phyloP scores from a whole-genome alignment of 31 red algal species.

The Asparagopsis taxiformis region DNA sequence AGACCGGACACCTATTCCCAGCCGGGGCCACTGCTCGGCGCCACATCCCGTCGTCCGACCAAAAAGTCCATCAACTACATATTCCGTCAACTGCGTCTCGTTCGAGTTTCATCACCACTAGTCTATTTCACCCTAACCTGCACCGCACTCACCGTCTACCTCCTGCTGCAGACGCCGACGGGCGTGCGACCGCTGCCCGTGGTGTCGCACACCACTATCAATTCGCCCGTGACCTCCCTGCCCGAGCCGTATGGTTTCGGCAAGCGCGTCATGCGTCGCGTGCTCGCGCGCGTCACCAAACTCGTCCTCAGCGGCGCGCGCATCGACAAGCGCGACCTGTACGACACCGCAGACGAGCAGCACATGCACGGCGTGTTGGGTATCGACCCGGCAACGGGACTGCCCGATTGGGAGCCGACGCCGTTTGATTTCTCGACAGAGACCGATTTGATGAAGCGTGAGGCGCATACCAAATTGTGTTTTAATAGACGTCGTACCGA shows the following conservation, averaged over 20 bases:
- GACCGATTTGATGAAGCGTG: conserved; percentile 8
- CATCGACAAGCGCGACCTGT: not conserved
- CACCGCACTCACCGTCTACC: too few species aligned
- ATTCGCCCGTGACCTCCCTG: not conserved
- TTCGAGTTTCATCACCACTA: too few species aligned
- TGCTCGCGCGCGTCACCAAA: not conserved
- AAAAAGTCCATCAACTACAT: too few species aligned
- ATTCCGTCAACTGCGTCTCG: too few species aligned
- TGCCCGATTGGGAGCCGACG: conserved; percentile 1
- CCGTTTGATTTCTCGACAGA: conserved; percentile 17
- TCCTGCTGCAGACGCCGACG: too few species aligned
- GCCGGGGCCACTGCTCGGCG: too few species aligned
- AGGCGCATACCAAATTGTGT: conserved; percentile 15
- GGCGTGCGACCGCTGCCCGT: too few species aligned
- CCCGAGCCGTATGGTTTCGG: conserved; percentile 2
- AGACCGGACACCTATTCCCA: too few species aligned
- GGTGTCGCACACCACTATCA: conserved; percentile 2
- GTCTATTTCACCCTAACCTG: too few species aligned
- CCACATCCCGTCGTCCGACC: too few species aligned
- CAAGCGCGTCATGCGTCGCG: not conserved
- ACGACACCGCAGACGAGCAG: not conserved
- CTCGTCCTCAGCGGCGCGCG: not conserved
- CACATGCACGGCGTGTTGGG: conserved; percentile 19
- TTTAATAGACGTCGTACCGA: conserved; percentile 9
- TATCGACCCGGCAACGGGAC: not conserved